These are phyloP conservation scores for Aspergillus transmontanensis DNA, from an alignment of 2,329 filamentous ascomycete genomes.

Conservation along the genomic window DNA sequence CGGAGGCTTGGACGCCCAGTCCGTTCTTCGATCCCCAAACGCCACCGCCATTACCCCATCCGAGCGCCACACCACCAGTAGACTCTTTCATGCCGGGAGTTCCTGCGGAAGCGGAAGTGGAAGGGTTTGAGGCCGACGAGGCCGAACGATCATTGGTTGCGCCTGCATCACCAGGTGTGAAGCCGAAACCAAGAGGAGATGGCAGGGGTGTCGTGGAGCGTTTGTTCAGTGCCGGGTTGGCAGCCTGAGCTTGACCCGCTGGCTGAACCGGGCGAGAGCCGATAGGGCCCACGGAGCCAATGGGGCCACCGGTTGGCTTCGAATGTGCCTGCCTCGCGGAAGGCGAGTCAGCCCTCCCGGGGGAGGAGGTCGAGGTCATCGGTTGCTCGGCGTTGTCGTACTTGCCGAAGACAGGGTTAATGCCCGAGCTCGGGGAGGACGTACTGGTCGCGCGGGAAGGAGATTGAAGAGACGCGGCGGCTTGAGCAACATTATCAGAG, in stretches of 20 bases:
- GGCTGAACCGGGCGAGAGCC: slow-evolving; percentile 78
- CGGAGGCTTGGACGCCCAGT: slow-evolving; percentile 85
- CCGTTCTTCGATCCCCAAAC: slow-evolving; percentile 84
- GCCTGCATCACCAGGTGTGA: slow-evolving; percentile 56
- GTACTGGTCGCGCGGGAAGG: slow-evolving; percentile 79
- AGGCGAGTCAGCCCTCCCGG: slow-evolving; percentile 71
- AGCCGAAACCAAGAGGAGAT: slow-evolving; percentile 81
- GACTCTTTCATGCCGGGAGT: slow-evolving; percentile 42
- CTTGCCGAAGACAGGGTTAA: slow-evolving; percentile 54
- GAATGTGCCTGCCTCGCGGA: slow-evolving; percentile 66
- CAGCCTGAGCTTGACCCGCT: slow-evolving; percentile 47
- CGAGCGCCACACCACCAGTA: slow-evolving; percentile 51
- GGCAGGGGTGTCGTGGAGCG: slow-evolving; percentile 86
- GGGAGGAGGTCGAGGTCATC: slow-evolving; percentile 82
- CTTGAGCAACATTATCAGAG: slow-evolving; percentile 56
- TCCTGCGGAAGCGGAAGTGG: slow-evolving; percentile 46
- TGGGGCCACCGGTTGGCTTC: slow-evolving; percentile 53
- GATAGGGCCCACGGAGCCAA: slow-evolving; percentile 80
- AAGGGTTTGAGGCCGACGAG: slow-evolving; percentile 63
- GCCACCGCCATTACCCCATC: slow-evolving; percentile 78
- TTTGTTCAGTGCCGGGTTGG: slow-evolving; percentile 69
- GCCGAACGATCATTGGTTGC: slow-evolving; percentile 54
- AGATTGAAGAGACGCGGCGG: slow-evolving; percentile 47
- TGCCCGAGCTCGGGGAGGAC: slow-evolving; percentile 65
- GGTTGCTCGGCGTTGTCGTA: slow-evolving; percentile 66